Percentiles rank a stretch among this genome's conserved stretches.
phyloP scores from a whole-genome alignment of 345 rosid genomes.

The Gossypium thurberi region DNA sequence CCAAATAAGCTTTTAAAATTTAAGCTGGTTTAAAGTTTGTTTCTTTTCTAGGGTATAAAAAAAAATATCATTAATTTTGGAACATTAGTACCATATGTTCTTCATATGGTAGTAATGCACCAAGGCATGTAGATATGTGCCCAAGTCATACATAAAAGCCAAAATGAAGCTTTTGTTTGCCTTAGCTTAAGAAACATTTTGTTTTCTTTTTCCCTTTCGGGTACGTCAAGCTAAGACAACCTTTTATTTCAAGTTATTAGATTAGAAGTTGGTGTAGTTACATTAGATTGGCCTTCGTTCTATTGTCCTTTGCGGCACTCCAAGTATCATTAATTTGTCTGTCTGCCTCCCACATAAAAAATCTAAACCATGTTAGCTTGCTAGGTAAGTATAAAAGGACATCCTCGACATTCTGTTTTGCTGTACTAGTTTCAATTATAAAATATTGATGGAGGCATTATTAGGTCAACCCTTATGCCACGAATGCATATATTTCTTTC shows the following conservation, averaged over 20 bases:
- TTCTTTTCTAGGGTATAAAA: no score
- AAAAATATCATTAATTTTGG: no score
- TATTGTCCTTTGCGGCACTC: conserved; percentile 1
- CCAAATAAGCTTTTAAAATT: no score
- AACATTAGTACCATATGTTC: no score
- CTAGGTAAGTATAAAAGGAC: not conserved
- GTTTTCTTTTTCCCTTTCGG: no score
- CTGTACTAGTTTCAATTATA: not conserved
- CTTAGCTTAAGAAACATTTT: not conserved
- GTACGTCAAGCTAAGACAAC: not conserved
- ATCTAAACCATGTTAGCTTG: conserved; percentile 7
- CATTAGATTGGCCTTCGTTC: not conserved
- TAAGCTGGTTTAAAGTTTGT: no score
- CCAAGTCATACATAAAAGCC: no score
- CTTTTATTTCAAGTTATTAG: not conserved
- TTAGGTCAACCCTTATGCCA: conserved; percentile 20
- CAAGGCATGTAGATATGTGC: no score
- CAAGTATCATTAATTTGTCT: not conserved
- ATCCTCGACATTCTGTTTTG: conserved; percentile 24
- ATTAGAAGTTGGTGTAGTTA: not conserved
- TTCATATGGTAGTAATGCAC: no score
- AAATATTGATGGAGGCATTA: not conserved
- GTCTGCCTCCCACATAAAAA: conserved; percentile 8
- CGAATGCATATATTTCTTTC: conserved; percentile 15
- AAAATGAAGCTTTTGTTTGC: not conserved